Base-by-base conservation (phyloP, 805 yeast genomes). In the Sugiyamaella chiloensis region DNA sequence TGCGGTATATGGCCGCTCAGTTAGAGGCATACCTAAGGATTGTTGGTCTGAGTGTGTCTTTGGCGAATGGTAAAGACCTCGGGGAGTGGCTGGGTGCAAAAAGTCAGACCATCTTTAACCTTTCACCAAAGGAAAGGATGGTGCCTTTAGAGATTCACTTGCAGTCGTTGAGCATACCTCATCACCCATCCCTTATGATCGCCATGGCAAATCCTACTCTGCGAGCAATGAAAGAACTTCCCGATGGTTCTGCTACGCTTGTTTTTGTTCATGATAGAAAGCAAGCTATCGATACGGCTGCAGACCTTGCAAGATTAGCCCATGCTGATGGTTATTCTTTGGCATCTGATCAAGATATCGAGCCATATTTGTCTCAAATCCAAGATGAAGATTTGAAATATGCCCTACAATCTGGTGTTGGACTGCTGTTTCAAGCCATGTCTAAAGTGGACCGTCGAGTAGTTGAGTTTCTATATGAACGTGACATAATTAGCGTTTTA, bases 51-150 rank as follows among this genome's bases (percentile, higher is more conserved):
- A 73, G 86, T 0, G 72, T 80, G 0, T 79, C 95, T 1, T 62
- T 91, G 32, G 80, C 93, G 0, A 85, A 83, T 59, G 86, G 85
- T 2, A 73, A 79, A 44, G 96, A 87, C 54, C 65, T 90, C 49
- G 91, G 86, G 1, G 87, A 83, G 46, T 93, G 98, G 96, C 65
- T 93, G 24, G 95, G 93, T 1, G 82, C 85, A 21, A 56, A 74
- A 1, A 83, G 80, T 57, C 54, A 57, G 16, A 72, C 79, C 42
- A 72, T 82, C 4, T 87, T 73, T 69, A 89, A 88, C 58, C 89
- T 85, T 61, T 74, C 80, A 14, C 81, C 95, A 0, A 69, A 69
- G 42, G 83, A 80, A 37, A 70, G 91, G 48, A 67, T 70, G 6
- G 60, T 67, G 36, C 80, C 85, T 2, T 56, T 87, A 11, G 78